Conservation (phyloP, 2,329 filamentous ascomycete genomes). For the Xylariales sp. region DNA sequence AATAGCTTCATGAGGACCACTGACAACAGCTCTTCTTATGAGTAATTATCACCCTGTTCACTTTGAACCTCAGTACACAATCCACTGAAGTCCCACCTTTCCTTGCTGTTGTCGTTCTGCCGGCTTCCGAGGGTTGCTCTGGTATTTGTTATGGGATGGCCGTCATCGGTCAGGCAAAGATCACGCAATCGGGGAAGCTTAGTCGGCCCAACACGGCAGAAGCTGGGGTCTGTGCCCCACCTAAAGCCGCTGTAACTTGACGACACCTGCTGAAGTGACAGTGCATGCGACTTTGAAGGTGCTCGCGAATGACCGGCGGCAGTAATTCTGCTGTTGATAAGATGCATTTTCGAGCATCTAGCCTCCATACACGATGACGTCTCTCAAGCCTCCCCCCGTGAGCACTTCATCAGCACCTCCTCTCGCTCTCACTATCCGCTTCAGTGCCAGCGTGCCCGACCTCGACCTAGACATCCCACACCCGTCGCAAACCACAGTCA, state of each 20-base stretch:
- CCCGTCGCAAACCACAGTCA: conserved; percentile 65
- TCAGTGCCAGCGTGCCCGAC: conserved; percentile 80
- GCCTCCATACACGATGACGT: conserved; percentile 12
- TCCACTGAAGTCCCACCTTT: too few relatives aligned
- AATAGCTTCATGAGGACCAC: conserved; percentile 17
- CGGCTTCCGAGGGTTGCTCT: background rate
- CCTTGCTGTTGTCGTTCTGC: too few relatives aligned
- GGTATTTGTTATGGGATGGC: background rate
- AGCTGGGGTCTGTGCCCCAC: too few relatives aligned
- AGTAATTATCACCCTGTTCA: too few relatives aligned
- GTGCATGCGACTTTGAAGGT: too few relatives aligned
- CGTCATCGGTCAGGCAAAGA: background rate
- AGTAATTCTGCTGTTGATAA: background rate
- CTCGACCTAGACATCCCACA: conserved; percentile 70
- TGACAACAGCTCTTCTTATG: background rate
- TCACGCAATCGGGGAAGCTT: background rate
- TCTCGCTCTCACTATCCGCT: conserved; percentile 81
- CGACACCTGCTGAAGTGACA: too few relatives aligned
- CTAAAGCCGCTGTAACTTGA: too few relatives aligned
- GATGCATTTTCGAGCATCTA: background rate
- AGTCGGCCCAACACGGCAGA: background rate
- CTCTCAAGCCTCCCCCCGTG: conserved; percentile 12
- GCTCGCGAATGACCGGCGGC: background rate
- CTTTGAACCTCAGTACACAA: too few relatives aligned
- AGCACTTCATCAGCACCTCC: conserved; percentile 25